Conservation (phyloP, 345 rosid species). For the Geranium brycei region DNA sequence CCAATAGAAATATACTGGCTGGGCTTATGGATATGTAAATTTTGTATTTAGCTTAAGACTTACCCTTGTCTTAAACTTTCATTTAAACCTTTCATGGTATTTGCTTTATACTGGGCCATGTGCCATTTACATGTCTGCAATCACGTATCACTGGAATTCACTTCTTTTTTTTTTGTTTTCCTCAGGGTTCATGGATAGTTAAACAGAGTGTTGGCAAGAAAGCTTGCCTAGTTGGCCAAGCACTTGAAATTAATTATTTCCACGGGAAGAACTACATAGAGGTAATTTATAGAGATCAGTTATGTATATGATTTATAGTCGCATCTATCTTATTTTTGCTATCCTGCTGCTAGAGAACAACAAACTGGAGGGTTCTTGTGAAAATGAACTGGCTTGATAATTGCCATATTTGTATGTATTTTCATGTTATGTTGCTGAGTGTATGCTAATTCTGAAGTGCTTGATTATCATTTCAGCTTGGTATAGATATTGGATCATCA, state of each 20-base stretch:
- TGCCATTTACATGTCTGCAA: background rate
- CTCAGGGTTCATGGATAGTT: conserved; percentile 89
- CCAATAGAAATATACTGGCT: no score
- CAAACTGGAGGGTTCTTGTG: background rate
- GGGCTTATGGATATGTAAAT: background rate
- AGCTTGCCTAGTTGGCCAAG: conserved; percentile 68
- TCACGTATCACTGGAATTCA: no score
- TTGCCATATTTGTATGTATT: background rate
- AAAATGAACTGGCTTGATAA: background rate
- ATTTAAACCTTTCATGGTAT: background rate
- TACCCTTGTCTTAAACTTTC: background rate
- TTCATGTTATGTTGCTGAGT: background rate
- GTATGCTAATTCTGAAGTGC: background rate
- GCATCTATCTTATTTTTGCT: no score
- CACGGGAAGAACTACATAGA: conserved; percentile 75
- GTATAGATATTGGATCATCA: conserved; percentile 78
- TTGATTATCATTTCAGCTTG: conserved; percentile 34
- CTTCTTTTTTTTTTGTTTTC: conserved; percentile 2
- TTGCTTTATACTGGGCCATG: background rate
- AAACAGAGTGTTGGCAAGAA: conserved; percentile 94
- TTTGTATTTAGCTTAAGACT: background rate
- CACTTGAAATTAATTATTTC: conserved; percentile 51
- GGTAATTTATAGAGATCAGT: conserved; percentile 25
- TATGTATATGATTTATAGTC: no score
- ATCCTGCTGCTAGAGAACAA: no score